Evolutionary conservation across 2,329 filamentous ascomycete genomes (phyloP), one percentile per base, ranked within the genome.

Genomic region (Aspergillus versicolor): DNA sequence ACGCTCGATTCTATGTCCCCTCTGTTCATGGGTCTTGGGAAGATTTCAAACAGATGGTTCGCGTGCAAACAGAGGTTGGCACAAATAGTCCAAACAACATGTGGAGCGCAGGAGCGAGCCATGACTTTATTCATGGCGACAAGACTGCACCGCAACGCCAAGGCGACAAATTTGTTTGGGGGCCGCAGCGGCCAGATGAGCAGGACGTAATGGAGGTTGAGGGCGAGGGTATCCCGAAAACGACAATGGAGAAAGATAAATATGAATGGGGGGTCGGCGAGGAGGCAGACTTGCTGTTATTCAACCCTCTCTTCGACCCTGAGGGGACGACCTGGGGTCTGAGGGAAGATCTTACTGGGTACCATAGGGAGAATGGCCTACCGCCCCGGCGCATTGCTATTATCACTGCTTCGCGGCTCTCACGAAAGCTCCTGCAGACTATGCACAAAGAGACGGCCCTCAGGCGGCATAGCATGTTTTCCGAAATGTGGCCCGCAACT

Each of bases 401-500:
- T 75, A 93, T 96, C 71, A 93, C 92, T 0, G 88, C 92, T 0
- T 89, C 89, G 1, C 86, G 93, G 52, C 88, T 97, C 77, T 94
- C 89, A 12, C 86, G 87, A 48, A 86, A 86, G 46, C 84, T 97
- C 47, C 82, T 97, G 13, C 79, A 87, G 60, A 88, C 88, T 17
- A 97, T 97, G 93, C 93, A 97, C 78, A 84, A 86, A 54, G 92
- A 96, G 78, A 96, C 92, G 4, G 86, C 87, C 30, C 84, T 90
- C 67, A 88, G 88, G 69, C 92, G 92, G 66, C 90, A 95, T 74
- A 90, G 90, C 62, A 95, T 94, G 79, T 96, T 96, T 72, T 90
- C 92, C 0, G 93, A 97, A 75, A 97, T 97, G 92, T 97, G 91
- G 91, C 91, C 92, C 0, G 88, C 88, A 1, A 94, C 90, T 0